Evolutionary conservation across 1,284 basidiomycete genomes (phyloP), one percentile per base, ranked within the genome.

Genomic region (Sporisorium scitamineum): DNA sequence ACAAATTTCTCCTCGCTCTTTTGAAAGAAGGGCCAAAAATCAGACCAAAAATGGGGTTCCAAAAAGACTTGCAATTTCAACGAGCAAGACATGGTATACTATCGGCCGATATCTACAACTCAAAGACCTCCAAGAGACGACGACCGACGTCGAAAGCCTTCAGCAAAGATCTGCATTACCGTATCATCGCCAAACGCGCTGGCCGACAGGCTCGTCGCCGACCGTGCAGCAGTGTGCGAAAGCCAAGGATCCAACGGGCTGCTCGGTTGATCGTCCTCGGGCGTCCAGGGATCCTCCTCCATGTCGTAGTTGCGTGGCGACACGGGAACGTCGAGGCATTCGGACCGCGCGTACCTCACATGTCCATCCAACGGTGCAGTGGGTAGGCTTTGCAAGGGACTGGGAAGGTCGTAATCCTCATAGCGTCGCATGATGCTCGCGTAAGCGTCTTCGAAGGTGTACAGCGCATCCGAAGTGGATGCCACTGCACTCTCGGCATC

Each of bases 231-330:
- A 24, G n/a, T 22, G 1, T 61, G 51, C 2, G 29, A 29, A 4
- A 72, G 37, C 70, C 70, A 72, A 2, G 70, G 70, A n/a, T 72
- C 70, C 16, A 67, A 8, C 18, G 70, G 70, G 32, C 70, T 72
- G 24, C 51, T 41, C 32, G 64, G 70, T 0, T 7, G 26, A 5
- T 62, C 55, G 0, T 53, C 44, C 3, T 44, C 32, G 0, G 44
- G 7, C 16, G 54, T 45, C 56, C 54, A 57, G 3, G 13, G 14
- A 16, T 60, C 24, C 5, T 54, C 29, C 5, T 18, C 32, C 20
- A 59, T 41, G 2, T 63, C 70, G 52, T 26, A 54, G 60, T 45
- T 52, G 64, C 63, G 58, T 59, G 70, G 70, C 60, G 70, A 72
- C 59, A 66, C 53, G 41, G 70, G 70, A 10, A 72, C 64, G 34